phyloP scores from a whole-genome alignment of 176 grass and related monocot genomes.

The Poa annua region DNA sequence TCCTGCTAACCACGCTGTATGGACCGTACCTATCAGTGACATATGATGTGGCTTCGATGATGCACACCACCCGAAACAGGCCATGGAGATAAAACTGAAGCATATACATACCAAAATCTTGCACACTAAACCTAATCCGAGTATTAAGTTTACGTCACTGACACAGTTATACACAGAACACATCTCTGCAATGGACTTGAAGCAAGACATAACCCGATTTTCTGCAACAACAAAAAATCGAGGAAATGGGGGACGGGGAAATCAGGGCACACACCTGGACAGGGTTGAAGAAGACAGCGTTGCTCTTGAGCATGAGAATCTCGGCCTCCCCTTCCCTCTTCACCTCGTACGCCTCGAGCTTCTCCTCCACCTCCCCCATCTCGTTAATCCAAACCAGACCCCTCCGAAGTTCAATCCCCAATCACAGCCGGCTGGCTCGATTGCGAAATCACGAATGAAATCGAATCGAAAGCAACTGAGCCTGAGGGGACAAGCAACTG shows the following conservation, averaged over 20 bases:
- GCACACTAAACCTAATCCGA: not conserved
- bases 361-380: slow-evolving; percentile 65
- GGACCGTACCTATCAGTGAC: not conserved
- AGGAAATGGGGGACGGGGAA: not conserved
- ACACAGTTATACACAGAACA: not conserved
- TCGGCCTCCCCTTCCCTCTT: slow-evolving; percentile 90
- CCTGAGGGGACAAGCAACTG: not conserved
- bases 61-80: not conserved
- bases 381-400: not conserved
- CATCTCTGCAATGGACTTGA: not conserved
- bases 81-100: not conserved
- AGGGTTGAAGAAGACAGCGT: slow-evolving; percentile 88
- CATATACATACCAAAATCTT: not conserved
- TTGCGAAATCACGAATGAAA: not conserved
- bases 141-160: not conserved
- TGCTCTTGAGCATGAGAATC: slow-evolving; percentile 74
- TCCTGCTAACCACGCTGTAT: not conserved
- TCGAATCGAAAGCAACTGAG: not conserved
- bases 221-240: not conserved
- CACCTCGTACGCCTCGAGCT: slow-evolving; percentile 65
- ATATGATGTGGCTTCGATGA: not conserved
- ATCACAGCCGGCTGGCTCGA: slow-evolving; percentile 2
- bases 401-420: not conserved
- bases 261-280: slow-evolving; percentile 59
- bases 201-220: not conserved